Percentiles rank a stretch among this genome's conserved stretches.
Conservation (phyloP, 176 grass and related monocot genomes). For the Miscanthus lutarioriparius region DNA sequence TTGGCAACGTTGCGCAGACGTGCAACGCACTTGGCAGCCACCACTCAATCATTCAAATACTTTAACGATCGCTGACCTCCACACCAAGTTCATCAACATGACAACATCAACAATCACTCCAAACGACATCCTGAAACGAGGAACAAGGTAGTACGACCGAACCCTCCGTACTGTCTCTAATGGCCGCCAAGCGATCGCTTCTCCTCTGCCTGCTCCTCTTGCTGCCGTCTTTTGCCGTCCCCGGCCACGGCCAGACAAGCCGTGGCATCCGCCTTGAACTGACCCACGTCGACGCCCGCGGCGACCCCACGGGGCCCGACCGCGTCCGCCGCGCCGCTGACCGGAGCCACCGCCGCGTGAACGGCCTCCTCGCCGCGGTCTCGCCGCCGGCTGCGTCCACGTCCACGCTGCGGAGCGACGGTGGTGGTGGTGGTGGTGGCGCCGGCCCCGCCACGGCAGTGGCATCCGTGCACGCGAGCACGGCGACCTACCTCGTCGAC, state of each 20-base stretch:
- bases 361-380: constrained; percentile 12
- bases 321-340: constrained; percentile 49
- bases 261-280: constrained; percentile 47
- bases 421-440: not conserved
- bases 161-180: not conserved
- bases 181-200: constrained; percentile 13
- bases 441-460: not conserved
- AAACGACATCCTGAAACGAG: not conserved
- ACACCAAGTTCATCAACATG: not conserved
- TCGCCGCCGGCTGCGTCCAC: not conserved
- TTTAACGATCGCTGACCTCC: not conserved
- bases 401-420: not conserved
- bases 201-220: constrained; percentile 33
- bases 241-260: not conserved
- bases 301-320: constrained; percentile 20
- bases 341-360: constrained; percentile 44
- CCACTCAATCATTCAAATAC: constrained; percentile 6
- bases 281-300: constrained; percentile 39
- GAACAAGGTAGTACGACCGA: not conserved
- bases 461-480: constrained; percentile 44
- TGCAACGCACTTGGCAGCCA: not conserved
- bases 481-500: constrained; percentile 59
- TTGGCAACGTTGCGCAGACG: not conserved
- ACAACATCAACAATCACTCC: not conserved
- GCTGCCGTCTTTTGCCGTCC: constrained; percentile 6